Conservation (phyloP, 306 rosid species). For the Corylus americana region DNA sequence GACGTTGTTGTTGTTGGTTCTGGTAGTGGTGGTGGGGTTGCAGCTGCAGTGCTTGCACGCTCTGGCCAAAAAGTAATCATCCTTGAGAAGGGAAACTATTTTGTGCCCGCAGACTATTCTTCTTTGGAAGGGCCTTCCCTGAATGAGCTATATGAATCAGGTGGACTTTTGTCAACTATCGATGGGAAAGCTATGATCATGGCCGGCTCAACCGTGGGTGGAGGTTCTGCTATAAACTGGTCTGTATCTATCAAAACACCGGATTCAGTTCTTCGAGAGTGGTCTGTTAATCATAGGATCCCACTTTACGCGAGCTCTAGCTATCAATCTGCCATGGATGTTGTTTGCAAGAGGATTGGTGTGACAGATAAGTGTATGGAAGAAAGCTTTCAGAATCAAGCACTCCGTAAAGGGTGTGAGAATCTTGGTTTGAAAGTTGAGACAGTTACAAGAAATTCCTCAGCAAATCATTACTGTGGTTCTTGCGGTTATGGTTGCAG, state of each 20-base stretch:
- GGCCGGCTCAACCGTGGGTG: slow-evolving; percentile 94
- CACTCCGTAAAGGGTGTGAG: slow-evolving; percentile 76
- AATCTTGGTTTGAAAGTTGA: slow-evolving; percentile 65
- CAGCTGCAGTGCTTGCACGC: slow-evolving; percentile 86
- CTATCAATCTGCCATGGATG: slow-evolving; percentile 75
- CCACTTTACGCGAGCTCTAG: slow-evolving; percentile 56
- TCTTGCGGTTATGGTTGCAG: slow-evolving; percentile 79
- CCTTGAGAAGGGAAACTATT: slow-evolving; percentile 89
- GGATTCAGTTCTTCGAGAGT: slow-evolving; percentile 58
- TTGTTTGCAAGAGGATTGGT: slow-evolving; percentile 72
- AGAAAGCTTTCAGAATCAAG: slow-evolving; percentile 70
- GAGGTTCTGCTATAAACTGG: slow-evolving; percentile 94
- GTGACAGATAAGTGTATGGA: slow-evolving; percentile 52
- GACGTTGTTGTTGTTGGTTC: slow-evolving; percentile 86
- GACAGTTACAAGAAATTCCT: slow-evolving; percentile 62
- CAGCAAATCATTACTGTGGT: slow-evolving; percentile 79
- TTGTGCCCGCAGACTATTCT: slow-evolving; percentile 74
- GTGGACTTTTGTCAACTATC: slow-evolving; percentile 57
- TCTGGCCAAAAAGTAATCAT: slow-evolving; percentile 76
- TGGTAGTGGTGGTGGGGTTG: slow-evolving; percentile 97
- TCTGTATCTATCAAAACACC: slow-evolving; percentile 90
- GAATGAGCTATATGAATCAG: slow-evolving; percentile 66
- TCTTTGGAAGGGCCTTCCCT: slow-evolving; percentile 79
- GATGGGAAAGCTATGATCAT: slow-evolving; percentile 77
- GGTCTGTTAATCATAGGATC: slow-evolving; percentile 67